Evolutionary conservation across 225 moss, liverwort and hornwort species (phyloP).

Genomic region (Neckera pumila): DNA sequence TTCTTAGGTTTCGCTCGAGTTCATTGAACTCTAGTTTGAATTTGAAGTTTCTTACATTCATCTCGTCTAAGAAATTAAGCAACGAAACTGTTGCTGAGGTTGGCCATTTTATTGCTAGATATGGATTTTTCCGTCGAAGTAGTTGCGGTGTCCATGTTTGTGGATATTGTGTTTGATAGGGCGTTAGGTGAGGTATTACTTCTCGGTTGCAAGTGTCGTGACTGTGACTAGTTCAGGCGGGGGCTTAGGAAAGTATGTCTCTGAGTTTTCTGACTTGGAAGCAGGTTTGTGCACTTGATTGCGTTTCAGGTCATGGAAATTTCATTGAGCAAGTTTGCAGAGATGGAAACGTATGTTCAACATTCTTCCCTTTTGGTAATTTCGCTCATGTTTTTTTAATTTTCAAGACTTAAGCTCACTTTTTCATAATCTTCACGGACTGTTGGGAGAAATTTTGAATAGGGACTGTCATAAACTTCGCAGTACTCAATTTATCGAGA

Average conservation of each 20-base stretch:
- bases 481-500: background rate
- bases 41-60: background rate
- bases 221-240: background rate
- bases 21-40: background rate
- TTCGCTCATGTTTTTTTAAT: background rate
- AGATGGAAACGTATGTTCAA: conserved; percentile 50
- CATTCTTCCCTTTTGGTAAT: conserved; percentile 12
- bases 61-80: background rate
- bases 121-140: background rate
- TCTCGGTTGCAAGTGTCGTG: background rate
- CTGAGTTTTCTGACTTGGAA: conserved; percentile 1
- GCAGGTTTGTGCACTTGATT: conserved; percentile 8
- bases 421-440: background rate
- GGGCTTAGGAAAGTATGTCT: background rate
- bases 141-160: background rate
- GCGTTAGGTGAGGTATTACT: background rate
- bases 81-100: background rate
- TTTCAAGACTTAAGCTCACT: background rate
- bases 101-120: background rate
- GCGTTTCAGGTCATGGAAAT: conserved; percentile 47
- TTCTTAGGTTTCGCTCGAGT: background rate
- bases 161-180: background rate
- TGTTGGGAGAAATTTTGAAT: background rate
- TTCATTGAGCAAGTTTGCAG: conserved; percentile 32
- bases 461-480: background rate